phyloP scores from a whole-genome alignment of 805 yeast genomes.

The Huiozyma sinensis region DNA sequence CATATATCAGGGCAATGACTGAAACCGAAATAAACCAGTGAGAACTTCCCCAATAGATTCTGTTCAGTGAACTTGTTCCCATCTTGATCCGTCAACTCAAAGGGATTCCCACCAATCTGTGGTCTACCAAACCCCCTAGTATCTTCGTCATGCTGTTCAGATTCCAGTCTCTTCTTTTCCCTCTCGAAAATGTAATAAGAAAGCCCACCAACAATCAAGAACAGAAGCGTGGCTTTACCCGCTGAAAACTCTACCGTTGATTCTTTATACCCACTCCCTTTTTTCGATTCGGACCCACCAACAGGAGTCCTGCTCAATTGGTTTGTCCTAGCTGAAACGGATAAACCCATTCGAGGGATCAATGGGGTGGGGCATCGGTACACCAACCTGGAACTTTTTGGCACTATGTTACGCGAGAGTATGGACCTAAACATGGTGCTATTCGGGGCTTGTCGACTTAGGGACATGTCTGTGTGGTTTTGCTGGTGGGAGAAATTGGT shows the following conservation, averaged over 20 bases:
- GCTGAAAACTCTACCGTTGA: conserved; percentile 55
- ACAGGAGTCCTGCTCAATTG: conserved; percentile 76
- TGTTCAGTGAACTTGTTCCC: conserved; percentile 69
- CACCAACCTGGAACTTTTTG: background rate
- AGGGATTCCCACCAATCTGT: conserved; percentile 89
- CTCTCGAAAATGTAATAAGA: conserved; percentile 58
- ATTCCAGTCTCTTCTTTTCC: conserved; percentile 66
- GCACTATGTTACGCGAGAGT: background rate
- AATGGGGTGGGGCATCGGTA: background rate
- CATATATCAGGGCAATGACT: conserved; percentile 98
- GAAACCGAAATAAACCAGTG: conserved; percentile 89
- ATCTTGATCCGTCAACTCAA: conserved; percentile 57
- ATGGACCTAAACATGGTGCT: background rate
- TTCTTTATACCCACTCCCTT: conserved; percentile 24
- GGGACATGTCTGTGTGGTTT: too few species aligned
- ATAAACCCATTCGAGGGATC: background rate
- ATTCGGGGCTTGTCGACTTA: too few species aligned
- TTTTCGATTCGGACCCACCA: conserved; percentile 36
- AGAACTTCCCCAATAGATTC: conserved; percentile 66
- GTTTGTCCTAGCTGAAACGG: background rate
- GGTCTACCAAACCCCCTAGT: conserved; percentile 89
- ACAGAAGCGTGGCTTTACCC: conserved; percentile 71
- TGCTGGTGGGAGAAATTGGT: too few species aligned
- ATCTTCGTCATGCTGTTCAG: conserved; percentile 70
- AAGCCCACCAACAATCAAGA: conserved; percentile 60